Conservation (phyloP, 441 rosid genomes). For the Omphalea diandra region DNA sequence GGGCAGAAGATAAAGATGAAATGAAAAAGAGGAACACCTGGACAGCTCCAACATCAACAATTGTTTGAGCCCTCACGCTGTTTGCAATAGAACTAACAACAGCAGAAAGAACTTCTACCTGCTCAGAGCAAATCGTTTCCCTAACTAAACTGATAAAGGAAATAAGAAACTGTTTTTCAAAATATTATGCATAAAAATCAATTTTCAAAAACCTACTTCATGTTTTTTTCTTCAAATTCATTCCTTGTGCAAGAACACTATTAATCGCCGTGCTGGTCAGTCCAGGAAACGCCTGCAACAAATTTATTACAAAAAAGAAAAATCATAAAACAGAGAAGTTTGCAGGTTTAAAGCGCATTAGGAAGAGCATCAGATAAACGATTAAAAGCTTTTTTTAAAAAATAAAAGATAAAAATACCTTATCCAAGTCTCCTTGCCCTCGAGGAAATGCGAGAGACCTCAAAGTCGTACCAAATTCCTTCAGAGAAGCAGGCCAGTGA, state of each 20-base stretch:
- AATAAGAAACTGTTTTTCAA: background rate
- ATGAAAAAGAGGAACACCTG: slow-evolving; percentile 46
- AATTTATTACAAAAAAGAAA: background rate
- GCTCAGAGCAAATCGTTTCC: slow-evolving; percentile 25
- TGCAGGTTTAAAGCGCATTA: background rate
- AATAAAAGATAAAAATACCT: slow-evolving; percentile 33
- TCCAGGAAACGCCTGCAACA: slow-evolving; percentile 52
- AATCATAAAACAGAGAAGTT: background rate
- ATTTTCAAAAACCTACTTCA: slow-evolving; percentile 46
- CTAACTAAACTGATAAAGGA: background rate
- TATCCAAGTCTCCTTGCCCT: slow-evolving; percentile 49
- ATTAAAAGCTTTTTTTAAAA: background rate
- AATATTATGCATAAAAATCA: background rate
- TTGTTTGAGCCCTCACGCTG: slow-evolving; percentile 49
- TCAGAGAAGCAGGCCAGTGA: slow-evolving; percentile 80
- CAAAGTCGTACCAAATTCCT: slow-evolving; percentile 52
- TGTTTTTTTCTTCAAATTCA: slow-evolving; percentile 89
- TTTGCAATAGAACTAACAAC: slow-evolving; percentile 57
- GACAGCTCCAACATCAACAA: slow-evolving; percentile 91
- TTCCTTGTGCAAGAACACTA: slow-evolving; percentile 78
- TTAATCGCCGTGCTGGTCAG: slow-evolving; percentile 43
- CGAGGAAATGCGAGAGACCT: slow-evolving; percentile 66
- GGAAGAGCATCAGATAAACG: background rate
- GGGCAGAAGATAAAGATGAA: background rate
- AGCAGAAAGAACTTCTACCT: slow-evolving; percentile 91